These are phyloP conservation scores for Corynascus novoguineensis DNA, from an alignment of 495 filamentous ascomycete species.

Conservation along the genomic window DNA sequence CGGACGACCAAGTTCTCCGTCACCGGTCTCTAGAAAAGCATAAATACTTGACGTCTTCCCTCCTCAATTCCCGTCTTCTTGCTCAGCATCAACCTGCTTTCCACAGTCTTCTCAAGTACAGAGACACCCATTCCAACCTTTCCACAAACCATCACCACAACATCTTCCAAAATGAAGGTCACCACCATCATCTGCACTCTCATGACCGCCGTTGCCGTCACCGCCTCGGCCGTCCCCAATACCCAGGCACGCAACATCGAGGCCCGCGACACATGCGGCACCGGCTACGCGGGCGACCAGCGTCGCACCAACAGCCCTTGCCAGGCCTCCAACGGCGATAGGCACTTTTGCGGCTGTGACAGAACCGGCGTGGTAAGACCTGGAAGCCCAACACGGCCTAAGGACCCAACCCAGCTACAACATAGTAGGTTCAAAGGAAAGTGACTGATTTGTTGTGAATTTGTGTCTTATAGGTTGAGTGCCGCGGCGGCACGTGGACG, in stretches of 20 bases:
- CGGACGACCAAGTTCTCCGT: too few species aligned
- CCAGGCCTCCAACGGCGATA: constrained; percentile 11
- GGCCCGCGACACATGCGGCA: constrained; percentile 12
- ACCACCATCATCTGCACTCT: constrained; percentile 11
- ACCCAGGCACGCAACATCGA: too few species aligned
- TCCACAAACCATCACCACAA: not conserved
- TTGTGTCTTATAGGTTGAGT: constrained; percentile 1
- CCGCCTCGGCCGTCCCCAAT: constrained; percentile 4
- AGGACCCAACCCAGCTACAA: not conserved
- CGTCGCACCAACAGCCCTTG: constrained; percentile 15
- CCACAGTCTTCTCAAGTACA: too few species aligned
- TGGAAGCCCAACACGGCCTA: too few species aligned
- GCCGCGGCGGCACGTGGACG: constrained; percentile 9
- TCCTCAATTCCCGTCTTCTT: too few species aligned
- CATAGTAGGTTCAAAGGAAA: not conserved
- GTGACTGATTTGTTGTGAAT: not conserved
- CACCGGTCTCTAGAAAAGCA: too few species aligned
- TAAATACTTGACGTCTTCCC: too few species aligned
- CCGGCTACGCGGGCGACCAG: constrained; percentile 12
- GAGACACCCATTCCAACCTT: too few species aligned
- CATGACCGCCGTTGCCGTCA: constrained; percentile 8
- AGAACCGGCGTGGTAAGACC: constrained; percentile 15
- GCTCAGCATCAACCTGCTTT: too few species aligned
- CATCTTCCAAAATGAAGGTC: constrained; percentile 14
- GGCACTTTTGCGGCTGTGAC: constrained; percentile 15